These are phyloP conservation scores for Sugiyamaella xylanicola DNA, from an alignment of 1,139 yeast genomes.

Conservation along the genomic window DNA sequence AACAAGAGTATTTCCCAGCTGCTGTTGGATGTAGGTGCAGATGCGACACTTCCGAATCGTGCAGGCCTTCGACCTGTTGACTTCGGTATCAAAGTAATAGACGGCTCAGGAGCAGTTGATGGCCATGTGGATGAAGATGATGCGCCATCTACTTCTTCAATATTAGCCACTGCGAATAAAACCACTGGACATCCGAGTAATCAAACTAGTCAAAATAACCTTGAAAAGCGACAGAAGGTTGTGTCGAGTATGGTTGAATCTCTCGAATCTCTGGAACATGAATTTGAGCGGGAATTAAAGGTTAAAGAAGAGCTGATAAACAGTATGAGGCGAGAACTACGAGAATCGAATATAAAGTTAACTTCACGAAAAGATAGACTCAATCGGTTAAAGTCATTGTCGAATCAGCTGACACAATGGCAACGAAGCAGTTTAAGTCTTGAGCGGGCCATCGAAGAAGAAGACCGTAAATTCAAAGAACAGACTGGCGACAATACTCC, in stretches of 20 bases:
- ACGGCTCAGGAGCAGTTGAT: conserved; percentile 18
- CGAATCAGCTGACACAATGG: conserved; percentile 48
- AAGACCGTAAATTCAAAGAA: conserved; percentile 53
- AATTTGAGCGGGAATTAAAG: conserved; percentile 53
- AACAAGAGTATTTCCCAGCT: conserved; percentile 79
- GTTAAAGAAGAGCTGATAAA: conserved; percentile 51
- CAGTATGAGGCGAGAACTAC: conserved; percentile 50
- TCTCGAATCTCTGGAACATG: conserved; percentile 43
- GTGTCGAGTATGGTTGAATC: conserved; percentile 47
- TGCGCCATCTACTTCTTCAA: conserved; percentile 21
- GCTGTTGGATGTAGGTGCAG: conserved; percentile 83
- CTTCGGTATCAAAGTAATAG: conserved; percentile 58
- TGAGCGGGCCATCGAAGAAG: conserved; percentile 59
- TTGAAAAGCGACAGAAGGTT: conserved; percentile 48
- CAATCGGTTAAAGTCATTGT: conserved; percentile 48
- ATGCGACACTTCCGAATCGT: conserved; percentile 72
- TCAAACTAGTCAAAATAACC: conserved; percentile 12
- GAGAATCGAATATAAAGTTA: conserved; percentile 51
- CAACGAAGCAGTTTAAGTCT: conserved; percentile 57
- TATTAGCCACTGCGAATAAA: conserved; percentile 17
- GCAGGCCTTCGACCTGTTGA: conserved; percentile 85
- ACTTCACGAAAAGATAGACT: conserved; percentile 50
- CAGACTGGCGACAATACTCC: conserved; percentile 30
- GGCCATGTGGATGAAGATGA: conserved; percentile 10
- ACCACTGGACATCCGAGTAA: neutral